Percentiles rank a stretch among this genome's conserved stretches.
Evolutionary conservation across 2,329 filamentous ascomycete species (phyloP).

Genomic region (Arthrobotrys iridis): DNA sequence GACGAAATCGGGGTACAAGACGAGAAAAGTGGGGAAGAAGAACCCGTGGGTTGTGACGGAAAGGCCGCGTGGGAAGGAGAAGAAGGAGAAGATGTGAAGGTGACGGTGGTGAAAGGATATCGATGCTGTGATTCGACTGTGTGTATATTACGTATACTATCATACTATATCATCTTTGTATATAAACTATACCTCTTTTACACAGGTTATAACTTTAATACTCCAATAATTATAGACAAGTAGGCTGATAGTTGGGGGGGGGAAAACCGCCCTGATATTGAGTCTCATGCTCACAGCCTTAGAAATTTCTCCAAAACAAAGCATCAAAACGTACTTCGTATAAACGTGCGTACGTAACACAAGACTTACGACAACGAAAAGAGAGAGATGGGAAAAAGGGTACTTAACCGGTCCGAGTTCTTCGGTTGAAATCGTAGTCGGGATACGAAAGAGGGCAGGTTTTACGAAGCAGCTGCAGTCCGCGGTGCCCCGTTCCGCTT

Average conservation of each 20-base stretch:
- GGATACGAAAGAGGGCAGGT: constrained; percentile 14
- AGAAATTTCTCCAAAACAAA: too few species aligned
- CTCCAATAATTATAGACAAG: not conserved
- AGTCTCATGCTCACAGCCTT: too few species aligned
- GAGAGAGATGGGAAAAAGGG: too few species aligned
- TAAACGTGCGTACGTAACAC: too few species aligned
- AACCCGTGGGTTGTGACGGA: constrained; percentile 50
- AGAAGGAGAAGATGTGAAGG: constrained; percentile 43
- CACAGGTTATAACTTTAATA: constrained; percentile 6
- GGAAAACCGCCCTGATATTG: not conserved
- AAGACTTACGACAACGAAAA: too few species aligned
- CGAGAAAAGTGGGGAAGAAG: constrained; percentile 55
- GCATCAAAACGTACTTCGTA: too few species aligned
- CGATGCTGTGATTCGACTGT: too few species aligned
- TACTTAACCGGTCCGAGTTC: too few species aligned
- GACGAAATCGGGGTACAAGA: constrained; percentile 66
- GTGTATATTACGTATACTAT: constrained; percentile 15
- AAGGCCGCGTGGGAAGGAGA: constrained; percentile 52
- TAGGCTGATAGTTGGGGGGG: not conserved
- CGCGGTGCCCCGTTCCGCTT: constrained; percentile 3
- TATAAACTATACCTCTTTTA: constrained; percentile 21
- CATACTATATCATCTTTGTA: not conserved
- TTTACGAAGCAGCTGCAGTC: constrained; percentile 22
- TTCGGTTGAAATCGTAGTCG: constrained; percentile 34
- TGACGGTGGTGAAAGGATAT: not conserved